Percentiles rank a stretch among this genome's conserved stretches.
phyloP scores from a whole-genome alignment of 257 asterid species.

The Mentha longifolia region DNA sequence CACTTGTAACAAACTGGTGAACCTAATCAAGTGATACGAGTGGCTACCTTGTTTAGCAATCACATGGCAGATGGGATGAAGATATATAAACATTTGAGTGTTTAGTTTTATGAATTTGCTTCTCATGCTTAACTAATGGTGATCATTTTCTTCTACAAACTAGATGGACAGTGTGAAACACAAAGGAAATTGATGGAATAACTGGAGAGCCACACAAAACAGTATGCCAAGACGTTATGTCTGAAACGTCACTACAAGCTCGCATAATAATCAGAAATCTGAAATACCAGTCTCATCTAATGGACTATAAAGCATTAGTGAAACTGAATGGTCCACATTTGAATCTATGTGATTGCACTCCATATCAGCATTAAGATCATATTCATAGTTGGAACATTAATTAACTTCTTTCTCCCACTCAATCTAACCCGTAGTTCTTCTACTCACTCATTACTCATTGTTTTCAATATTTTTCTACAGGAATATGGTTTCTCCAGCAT shows the following conservation, averaged over 20 bases:
- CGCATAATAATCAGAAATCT: background rate
- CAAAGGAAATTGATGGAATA: background rate
- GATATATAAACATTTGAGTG: background rate
- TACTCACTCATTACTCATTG: background rate
- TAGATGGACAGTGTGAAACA: background rate
- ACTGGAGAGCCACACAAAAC: background rate
- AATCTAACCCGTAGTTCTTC: too few relatives aligned
- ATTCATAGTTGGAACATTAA: background rate
- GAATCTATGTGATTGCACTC: conserved; percentile 1
- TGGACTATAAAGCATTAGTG: background rate
- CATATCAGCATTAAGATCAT: background rate
- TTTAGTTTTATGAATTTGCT: conserved; percentile 16
- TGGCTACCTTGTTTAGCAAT: conserved; percentile 13
- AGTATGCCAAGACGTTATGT: background rate
- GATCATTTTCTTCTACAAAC: background rate
- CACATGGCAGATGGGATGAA: conserved; percentile 2
- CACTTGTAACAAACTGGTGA: background rate
- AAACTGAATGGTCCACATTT: background rate
- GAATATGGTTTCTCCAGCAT: background rate
- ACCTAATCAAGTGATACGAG: background rate
- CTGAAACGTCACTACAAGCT: background rate
- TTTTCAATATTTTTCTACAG: background rate
- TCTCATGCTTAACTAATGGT: background rate
- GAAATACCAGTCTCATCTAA: background rate
- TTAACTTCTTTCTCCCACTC: too few relatives aligned